These are phyloP conservation scores for Solanum tarijense DNA, from an alignment of 257 asterid genomes.

Conservation along the genomic window DNA sequence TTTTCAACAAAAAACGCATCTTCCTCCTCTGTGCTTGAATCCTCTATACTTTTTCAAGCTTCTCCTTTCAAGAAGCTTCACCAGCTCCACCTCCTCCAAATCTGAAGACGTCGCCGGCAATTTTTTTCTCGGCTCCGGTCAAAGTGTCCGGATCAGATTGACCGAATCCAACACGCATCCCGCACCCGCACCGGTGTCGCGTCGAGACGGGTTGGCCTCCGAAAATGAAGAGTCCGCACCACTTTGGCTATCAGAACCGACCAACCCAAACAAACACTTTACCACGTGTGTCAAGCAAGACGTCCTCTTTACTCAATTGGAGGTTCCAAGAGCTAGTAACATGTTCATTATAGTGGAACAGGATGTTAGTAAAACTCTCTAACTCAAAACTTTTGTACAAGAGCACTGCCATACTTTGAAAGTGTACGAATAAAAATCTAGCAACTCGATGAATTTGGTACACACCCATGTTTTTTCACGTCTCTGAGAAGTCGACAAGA, in stretches of 20 bases:
- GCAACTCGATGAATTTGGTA: slow-evolving; percentile 68
- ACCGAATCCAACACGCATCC: not conserved
- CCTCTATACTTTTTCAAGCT: not conserved
- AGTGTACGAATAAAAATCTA: slow-evolving; percentile 70
- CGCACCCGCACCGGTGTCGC: not conserved
- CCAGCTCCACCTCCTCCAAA: not conserved
- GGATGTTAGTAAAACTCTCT: not conserved
- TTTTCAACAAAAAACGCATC: not conserved
- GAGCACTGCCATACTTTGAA: slow-evolving; percentile 11
- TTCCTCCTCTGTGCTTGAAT: not conserved
- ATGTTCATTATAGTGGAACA: not conserved
- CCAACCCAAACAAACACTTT: not conserved
- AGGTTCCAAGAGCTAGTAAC: not conserved
- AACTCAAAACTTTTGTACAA: not conserved
- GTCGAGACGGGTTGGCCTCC: not conserved
- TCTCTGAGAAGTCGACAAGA: slow-evolving; percentile 68
- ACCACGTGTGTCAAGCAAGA: not conserved
- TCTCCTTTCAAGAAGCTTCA: not conserved
- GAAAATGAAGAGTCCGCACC: not conserved
- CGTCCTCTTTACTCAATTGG: not conserved
- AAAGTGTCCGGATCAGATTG: not conserved
- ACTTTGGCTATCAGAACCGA: not conserved
- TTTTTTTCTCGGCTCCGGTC: not conserved
- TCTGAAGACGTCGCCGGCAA: not conserved
- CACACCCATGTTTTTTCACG: slow-evolving; percentile 89